These are phyloP conservation scores for Calamus simplicifolius DNA, from an alignment of 176 grass and related monocot genomes.

Conservation along the genomic window DNA sequence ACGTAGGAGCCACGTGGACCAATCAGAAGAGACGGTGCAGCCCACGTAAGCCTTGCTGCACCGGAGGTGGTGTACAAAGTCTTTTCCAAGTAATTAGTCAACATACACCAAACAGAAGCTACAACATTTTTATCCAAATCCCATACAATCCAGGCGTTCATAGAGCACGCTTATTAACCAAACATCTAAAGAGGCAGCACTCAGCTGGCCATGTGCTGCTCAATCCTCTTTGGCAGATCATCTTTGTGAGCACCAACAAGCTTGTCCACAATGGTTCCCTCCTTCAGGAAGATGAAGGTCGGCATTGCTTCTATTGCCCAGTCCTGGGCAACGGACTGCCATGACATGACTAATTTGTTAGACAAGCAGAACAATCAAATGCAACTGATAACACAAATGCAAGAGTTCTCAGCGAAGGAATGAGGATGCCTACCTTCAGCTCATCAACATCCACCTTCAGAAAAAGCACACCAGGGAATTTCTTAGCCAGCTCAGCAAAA, in stretches of 20 bases:
- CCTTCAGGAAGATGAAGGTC: slow-evolving; percentile 45
- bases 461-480: slow-evolving; percentile 34
- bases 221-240: slow-evolving; percentile 15
- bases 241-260: slow-evolving; percentile 50
- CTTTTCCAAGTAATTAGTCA: no score
- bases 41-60: no score
- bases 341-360: neutral
- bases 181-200: no score
- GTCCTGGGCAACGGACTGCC: slow-evolving; percentile 25
- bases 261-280: slow-evolving; percentile 13
- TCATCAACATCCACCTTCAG: slow-evolving; percentile 73
- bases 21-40: no score
- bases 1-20: no score
- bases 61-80: no score
- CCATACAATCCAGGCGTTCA: no score
- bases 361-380: neutral
- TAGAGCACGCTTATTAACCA: no score
- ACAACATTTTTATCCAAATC: no score
- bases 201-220: neutral
- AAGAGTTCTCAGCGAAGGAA: neutral
- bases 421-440: slow-evolving; percentile 33
- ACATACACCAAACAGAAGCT: no score
- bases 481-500: slow-evolving; percentile 44
- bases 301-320: slow-evolving; percentile 56
- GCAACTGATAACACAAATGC: neutral